These are phyloP conservation scores for Ceratocystis destructans DNA, from an alignment of 2,329 filamentous ascomycete species.

Conservation along the genomic window DNA sequence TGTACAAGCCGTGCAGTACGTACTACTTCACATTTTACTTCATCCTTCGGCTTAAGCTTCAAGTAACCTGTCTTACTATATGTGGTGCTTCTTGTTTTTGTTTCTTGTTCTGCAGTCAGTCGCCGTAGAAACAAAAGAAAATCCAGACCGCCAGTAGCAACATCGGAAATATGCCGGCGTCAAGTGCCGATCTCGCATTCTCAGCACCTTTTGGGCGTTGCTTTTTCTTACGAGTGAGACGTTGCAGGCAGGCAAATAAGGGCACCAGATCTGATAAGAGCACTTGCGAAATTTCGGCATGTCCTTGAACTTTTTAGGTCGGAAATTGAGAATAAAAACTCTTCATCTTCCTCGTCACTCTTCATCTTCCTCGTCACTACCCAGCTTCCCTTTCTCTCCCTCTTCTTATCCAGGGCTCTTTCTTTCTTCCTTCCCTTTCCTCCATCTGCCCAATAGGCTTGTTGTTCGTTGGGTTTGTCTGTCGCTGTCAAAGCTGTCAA, in stretches of 20 bases:
- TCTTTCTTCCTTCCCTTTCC: background rate
- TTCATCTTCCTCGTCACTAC: background rate
- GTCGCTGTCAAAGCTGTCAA: too few relatives aligned
- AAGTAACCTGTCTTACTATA: background rate
- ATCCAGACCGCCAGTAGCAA: background rate
- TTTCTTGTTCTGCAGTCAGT: background rate
- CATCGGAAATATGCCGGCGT: background rate
- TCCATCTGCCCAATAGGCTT: background rate
- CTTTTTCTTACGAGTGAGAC: background rate
- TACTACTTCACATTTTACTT: background rate
- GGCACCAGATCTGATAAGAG: background rate
- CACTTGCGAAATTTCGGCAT: background rate
- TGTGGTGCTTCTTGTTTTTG: background rate
- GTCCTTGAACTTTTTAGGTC: too few relatives aligned
- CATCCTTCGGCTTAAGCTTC: background rate
- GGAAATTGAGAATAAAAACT: background rate
- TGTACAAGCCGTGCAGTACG: background rate
- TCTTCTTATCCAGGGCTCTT: background rate
- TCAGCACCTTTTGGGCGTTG: background rate
- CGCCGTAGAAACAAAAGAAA: background rate
- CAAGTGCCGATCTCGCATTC: background rate
- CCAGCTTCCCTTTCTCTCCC: background rate
- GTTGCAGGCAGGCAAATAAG: background rate
- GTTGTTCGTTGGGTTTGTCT: background rate
- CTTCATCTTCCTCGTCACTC: background rate